Percentiles rank a stretch among this genome's conserved stretches.
Evolutionary conservation across 257 asterid genomes (phyloP).

Genomic region (Nicotiana paniculata): DNA sequence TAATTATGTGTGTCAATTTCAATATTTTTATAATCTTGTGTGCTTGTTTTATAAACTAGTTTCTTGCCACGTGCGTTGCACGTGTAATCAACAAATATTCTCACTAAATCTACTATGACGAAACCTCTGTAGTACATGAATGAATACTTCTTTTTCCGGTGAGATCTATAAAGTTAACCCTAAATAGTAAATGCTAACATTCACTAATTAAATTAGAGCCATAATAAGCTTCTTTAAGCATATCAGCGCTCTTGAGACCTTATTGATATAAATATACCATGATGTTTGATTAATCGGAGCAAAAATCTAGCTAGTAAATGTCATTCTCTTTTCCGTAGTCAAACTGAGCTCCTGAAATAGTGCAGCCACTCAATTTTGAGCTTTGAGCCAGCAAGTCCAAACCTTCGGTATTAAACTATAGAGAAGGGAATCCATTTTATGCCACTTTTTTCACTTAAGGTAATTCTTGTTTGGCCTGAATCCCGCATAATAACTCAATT

Average conservation of each 20-base stretch:
- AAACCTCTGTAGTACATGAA: conserved; percentile 14
- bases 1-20: too few relatives aligned
- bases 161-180: conserved; percentile 51
- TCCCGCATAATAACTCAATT: too few relatives aligned
- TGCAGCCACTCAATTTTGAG: conserved; percentile 70
- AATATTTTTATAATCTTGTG: too few relatives aligned
- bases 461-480: conserved; percentile 28
- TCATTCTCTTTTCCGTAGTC: conserved; percentile 78
- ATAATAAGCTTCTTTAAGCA: conserved; percentile 76
- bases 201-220: conserved; percentile 51
- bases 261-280: conserved; percentile 77
- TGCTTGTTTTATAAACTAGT: too few relatives aligned
- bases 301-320: conserved; percentile 68
- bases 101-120: not conserved
- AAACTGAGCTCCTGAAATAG: conserved; percentile 93
- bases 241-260: conserved; percentile 65
- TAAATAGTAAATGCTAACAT: conserved; percentile 56
- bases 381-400: conserved; percentile 64
- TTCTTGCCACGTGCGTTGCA: too few relatives aligned
- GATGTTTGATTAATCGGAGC: conserved; percentile 80
- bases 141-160: conserved; percentile 45
- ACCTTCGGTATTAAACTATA: conserved; percentile 71
- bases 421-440: conserved; percentile 94
- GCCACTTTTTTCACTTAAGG: conserved; percentile 72
- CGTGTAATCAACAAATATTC: not conserved